phyloP scores from a whole-genome alignment of 345 rosid genomes.

The Limnanthes douglasii region DNA sequence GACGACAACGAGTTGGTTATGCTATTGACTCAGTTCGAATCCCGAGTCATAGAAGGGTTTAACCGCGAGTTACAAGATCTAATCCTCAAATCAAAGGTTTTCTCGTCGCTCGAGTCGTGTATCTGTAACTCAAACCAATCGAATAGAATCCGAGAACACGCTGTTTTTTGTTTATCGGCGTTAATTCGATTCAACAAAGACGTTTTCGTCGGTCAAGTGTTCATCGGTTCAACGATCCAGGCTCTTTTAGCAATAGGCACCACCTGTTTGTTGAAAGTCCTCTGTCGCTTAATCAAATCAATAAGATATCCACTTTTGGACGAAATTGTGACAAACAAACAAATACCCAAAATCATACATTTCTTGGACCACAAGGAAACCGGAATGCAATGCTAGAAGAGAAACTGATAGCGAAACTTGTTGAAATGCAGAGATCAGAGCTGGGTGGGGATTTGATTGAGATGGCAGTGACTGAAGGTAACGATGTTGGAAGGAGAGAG shows the following conservation, averaged over 20 bases:
- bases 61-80: constrained; percentile 36
- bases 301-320: constrained; percentile 53
- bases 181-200: constrained; percentile 55
- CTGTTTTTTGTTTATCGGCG: constrained; percentile 24
- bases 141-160: constrained; percentile 22
- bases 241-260: constrained; percentile 29
- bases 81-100: constrained; percentile 35
- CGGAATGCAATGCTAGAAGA: constrained; percentile 23
- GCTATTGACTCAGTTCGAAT: constrained; percentile 29
- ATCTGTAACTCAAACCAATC: constrained; percentile 20
- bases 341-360: constrained; percentile 25
- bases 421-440: constrained; percentile 46
- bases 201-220: constrained; percentile 50
- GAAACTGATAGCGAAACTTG: constrained; percentile 28
- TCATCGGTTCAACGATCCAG: constrained; percentile 25
- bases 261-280: constrained; percentile 17
- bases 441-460: constrained; percentile 51
- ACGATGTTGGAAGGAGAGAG: constrained; percentile 5
- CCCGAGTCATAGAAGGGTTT: constrained; percentile 33
- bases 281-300: constrained; percentile 25
- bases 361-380: constrained; percentile 29
- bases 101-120: constrained; percentile 15
- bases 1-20: constrained; percentile 26
- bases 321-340: constrained; percentile 29
- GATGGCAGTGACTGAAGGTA: constrained; percentile 11